Evolutionary conservation across 805 yeast species (phyloP), one percentile per base, ranked within the genome.

Genomic region (Candida boidinii): DNA sequence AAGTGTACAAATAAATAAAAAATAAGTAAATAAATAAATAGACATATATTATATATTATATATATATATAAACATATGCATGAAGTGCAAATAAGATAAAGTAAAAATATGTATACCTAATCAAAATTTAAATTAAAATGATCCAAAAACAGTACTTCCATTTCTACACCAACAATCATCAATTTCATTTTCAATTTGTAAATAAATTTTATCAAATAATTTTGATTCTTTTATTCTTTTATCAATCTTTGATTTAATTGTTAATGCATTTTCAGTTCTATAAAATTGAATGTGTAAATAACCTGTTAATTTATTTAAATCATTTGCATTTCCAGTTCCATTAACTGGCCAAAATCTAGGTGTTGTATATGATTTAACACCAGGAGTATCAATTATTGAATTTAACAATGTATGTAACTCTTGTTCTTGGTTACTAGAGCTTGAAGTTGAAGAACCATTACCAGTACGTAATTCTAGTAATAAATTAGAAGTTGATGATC

Each of bases 321-420:
- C 45, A 29, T 62, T 65, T 28, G 58, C 21, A 31, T 42, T 7
- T 48, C 21, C 10, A 9, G 21, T 21, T 14, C 25, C 20, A n/a
- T 56, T 62, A 11, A 55, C 66, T 4, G 90, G 84, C 97, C 97
- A 90, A 56, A 90, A 88, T 45, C 95, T 70, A 8, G 97, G 96
- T 0, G 86, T 80, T 0, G 94, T 75, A 47, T 85, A 86, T 1
- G 94, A 78, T 31, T 78, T 73, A 3, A 90, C 83, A 2, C 96
- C 97, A 6, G 82, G 78, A 4, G 83, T 68, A 17, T 68, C 63
- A 3, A 79, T 62, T 4, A 88, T 64, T 36, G 84, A 90, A 39
- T 75, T 73, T 28, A 90, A 60, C 1, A 80, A 69, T 19, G 70
- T 71, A 26, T 87, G 68, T 6, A 90, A 62, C 27, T 64, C 56